Base-by-base conservation (phyloP, 306 rosid genomes). In the Dalbergia cultrata region DNA sequence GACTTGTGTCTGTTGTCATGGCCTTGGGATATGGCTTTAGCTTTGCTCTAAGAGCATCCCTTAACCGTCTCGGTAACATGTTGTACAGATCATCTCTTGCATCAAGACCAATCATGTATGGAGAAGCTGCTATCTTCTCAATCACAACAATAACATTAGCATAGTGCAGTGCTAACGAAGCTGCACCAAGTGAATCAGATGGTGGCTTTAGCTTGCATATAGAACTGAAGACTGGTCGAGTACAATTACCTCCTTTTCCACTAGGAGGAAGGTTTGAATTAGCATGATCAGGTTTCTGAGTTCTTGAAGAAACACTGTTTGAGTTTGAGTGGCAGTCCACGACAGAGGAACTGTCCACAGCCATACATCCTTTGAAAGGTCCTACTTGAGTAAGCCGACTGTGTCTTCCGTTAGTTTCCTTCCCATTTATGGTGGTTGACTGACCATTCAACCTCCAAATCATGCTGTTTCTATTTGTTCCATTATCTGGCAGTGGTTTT, bases 71-170 rank as follows among this genome's bases (percentile, higher is more conserved):
- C 8, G 99, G 98, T 83, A 96, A 69, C 99, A 93, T 96, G 84
- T 80, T 90, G 92, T 96, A 96, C 78, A 96, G 85, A 83, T 96
- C 99, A 41, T 93, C 99, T 84, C 97, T 93, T 43, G 99, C 98
- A 81, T 96, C 98, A 68, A 90, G 89, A 70, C 99, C 98, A 86
- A 96, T 90, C 89, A 96, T 81, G 85, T 93, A 93, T 35, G 99
- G 99, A 79, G 99, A 90, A 50, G 98, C 92, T 10, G 97, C 95
- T 16, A 96, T 86, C 88, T 92, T 96, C 88, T 96, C 99, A 7
- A 96, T 93, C 70, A 93, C 93, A 16, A 88, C 80, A 26, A 96
- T 80, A 67, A 93, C 97, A 81, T 93, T 92, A 49, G 99, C 99
- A 65, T 96, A 96, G 88, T 96, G 99, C 77, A 96, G 90, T 9